Percentiles rank a stretch among this genome's conserved stretches.
Conservation (phyloP, 1,284 basidiomycete genomes). For the Malassezia slooffiae region DNA sequence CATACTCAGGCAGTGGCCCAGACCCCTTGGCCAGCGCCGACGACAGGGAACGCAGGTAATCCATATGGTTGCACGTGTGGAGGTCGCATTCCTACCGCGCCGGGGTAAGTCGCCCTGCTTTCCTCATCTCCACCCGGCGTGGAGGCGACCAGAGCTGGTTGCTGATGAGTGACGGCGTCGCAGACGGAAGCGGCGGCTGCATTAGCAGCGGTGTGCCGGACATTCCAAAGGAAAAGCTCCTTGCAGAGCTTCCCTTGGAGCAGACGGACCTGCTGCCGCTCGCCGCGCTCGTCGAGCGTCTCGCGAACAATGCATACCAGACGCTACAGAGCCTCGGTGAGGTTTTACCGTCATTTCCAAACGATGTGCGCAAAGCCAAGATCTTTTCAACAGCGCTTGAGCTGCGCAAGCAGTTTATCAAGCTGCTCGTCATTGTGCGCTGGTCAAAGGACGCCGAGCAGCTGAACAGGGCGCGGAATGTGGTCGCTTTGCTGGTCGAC, state of each 20-base stretch:
- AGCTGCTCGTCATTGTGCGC: conserved; percentile 55
- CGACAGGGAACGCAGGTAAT: conserved; percentile 69
- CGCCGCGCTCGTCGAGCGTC: conserved; percentile 62
- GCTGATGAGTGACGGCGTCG: no score
- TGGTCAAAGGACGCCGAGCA: conserved; percentile 31
- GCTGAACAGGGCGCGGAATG: conserved; percentile 32
- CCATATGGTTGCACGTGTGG: conserved; percentile 52
- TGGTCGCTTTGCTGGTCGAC: conserved; percentile 34
- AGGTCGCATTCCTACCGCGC: conserved; percentile 11
- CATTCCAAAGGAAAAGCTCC: conserved; percentile 50
- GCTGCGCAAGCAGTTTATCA: conserved; percentile 76
- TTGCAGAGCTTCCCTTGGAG: conserved; percentile 64
- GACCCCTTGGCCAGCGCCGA: conserved; percentile 67
- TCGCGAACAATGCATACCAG: conserved; percentile 68
- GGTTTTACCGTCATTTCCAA: conserved; percentile 75
- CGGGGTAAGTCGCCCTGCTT: no score
- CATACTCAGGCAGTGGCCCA: conserved; percentile 76
- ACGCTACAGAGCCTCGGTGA: conserved; percentile 72
- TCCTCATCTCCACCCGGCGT: no score
- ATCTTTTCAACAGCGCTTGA: conserved; percentile 77
- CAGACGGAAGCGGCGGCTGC: no score
- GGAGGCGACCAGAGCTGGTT: no score
- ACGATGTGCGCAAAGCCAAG: conserved; percentile 65
- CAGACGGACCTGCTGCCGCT: conserved; percentile 64
- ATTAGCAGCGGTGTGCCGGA: conserved; percentile 9